Base-by-base conservation (phyloP, 2,329 filamentous ascomycete species). In the Magnaporthiopsis incrustans region DNA sequence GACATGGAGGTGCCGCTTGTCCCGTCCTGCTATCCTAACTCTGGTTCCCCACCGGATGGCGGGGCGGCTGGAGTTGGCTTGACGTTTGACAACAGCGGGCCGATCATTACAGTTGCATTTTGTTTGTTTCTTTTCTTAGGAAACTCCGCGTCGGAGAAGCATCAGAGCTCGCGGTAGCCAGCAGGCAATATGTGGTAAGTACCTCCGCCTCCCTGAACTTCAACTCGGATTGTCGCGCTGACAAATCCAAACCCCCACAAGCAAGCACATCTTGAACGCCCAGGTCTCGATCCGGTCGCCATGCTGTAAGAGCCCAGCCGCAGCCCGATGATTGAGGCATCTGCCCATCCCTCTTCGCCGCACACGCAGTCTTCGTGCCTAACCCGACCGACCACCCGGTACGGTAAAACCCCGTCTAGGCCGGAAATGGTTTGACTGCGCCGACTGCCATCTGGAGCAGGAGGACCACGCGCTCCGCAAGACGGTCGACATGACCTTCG, bases 371-470 rank as follows among this genome's bases (percentile, higher is more conserved):
- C 25, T 25, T 38, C 30, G 35, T 61, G 15, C 30, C 60, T 61
- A 56, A 61, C 35, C 10, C 6, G 60, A 22, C 33, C 32, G 8
- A 10, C 25, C n/a, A 53, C 57, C 27, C 11, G 8, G n/a, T 35
- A 30, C 30, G 30, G 30, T 1, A 30, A 63, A 11, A 18, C 15
- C 1, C 1, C 71, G 4, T 53, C 1, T 11, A 94, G 91, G 91
- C 81, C 85, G 87, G 66, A 97, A 97, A 82, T 99, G 96, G 96
- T 99, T 97, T 79, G 95, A 99, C 81, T 99, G 95, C 78, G 90
- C 91, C 68, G 90, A 97, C 75, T 99, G 95, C 79, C 95, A 99
- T 79, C 79, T 80, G 63, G 95, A 99, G 75, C 81, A 86, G 67
- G 89, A 96, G 76, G 78, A 81, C 66, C 95, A 98, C 76, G 78